Evolutionary conservation across 2,329 filamentous ascomycete genomes (phyloP).

Genomic region (Didymella lethalis): DNA sequence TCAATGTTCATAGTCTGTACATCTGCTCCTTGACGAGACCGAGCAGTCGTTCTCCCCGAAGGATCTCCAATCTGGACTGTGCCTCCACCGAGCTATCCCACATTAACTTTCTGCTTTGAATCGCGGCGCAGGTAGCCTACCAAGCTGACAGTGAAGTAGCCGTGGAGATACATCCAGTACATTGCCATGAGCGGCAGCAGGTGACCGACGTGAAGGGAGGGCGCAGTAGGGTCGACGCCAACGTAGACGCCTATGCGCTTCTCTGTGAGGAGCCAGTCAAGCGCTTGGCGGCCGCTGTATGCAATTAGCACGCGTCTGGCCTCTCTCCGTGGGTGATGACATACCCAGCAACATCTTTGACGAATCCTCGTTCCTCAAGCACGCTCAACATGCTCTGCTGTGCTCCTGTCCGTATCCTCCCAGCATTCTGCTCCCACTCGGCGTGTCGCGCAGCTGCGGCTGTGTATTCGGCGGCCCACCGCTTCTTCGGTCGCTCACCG

Average conservation of each 20-base stretch:
- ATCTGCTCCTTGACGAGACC: constrained; percentile 61
- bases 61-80: constrained; percentile 83
- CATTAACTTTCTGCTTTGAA: constrained; percentile 33
- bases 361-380: constrained; percentile 74
- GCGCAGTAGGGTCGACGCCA: constrained; percentile 82
- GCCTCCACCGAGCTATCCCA: constrained; percentile 68
- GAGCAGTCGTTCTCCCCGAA: constrained; percentile 70
- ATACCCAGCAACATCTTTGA: constrained; percentile 79
- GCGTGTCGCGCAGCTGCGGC: constrained; percentile 26
- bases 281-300: constrained; percentile 56
- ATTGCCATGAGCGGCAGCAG: constrained; percentile 82
- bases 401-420: constrained; percentile 38
- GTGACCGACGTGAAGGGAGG: constrained; percentile 81
- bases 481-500: constrained; percentile 25
- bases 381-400: constrained; percentile 64
- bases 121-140: constrained; percentile 44
- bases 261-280: constrained; percentile 69
- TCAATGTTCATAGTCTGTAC: constrained; percentile 70
- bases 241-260: constrained; percentile 78
- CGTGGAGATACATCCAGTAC: constrained; percentile 83
- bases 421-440: constrained; percentile 42
- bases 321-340: constrained; percentile 25
- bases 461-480: constrained; percentile 33
- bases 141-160: constrained; percentile 72
- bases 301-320: constrained; percentile 23